phyloP scores from a whole-genome alignment of 2,329 filamentous ascomycete genomes.

The Penicillium corylophilum region DNA sequence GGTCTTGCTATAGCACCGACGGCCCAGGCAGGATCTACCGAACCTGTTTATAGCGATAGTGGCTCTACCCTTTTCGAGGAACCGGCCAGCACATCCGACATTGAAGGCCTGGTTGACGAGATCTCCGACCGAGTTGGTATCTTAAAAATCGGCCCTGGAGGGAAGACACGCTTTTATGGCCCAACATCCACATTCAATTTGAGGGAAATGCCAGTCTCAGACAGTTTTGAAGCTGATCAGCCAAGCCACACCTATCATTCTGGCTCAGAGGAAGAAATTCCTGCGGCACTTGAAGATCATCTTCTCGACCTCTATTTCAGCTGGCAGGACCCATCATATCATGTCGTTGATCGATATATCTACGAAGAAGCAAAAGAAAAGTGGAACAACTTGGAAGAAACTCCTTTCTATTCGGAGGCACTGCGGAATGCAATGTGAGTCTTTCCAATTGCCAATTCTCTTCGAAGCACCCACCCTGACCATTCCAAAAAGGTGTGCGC shows the following conservation, averaged over 20 bases:
- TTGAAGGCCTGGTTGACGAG: conserved; percentile 31
- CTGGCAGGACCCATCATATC: conserved; percentile 40
- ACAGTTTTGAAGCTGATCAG: conserved; percentile 1
- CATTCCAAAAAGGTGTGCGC: conserved; percentile 25
- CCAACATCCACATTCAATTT: conserved; percentile 35
- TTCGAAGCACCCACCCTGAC: not conserved
- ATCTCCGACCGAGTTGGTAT: conserved; percentile 35
- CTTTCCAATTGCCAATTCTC: not conserved
- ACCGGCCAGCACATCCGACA: conserved; percentile 1
- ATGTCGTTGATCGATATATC: conserved; percentile 34
- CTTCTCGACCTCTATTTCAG: conserved; percentile 38
- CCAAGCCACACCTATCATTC: conserved; percentile 18
- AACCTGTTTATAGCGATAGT: conserved; percentile 3
- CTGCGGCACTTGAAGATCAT: conserved; percentile 32
- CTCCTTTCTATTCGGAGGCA: conserved; percentile 25
- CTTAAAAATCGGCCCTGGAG: conserved; percentile 32
- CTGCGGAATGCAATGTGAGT: conserved; percentile 28
- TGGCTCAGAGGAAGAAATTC: conserved; percentile 27
- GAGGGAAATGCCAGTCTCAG: conserved; percentile 13
- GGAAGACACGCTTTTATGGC: conserved; percentile 36
- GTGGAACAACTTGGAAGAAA: conserved; percentile 17
- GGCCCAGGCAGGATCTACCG: not conserved
- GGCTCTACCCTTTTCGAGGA: conserved; percentile 5
- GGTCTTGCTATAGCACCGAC: too few species aligned
- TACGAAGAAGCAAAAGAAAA: conserved; percentile 18